Evolutionary conservation across 2,329 filamentous ascomycete genomes (phyloP), one percentile per base, ranked within the genome.

Genomic region (Chrysosporium keratinophilum): DNA sequence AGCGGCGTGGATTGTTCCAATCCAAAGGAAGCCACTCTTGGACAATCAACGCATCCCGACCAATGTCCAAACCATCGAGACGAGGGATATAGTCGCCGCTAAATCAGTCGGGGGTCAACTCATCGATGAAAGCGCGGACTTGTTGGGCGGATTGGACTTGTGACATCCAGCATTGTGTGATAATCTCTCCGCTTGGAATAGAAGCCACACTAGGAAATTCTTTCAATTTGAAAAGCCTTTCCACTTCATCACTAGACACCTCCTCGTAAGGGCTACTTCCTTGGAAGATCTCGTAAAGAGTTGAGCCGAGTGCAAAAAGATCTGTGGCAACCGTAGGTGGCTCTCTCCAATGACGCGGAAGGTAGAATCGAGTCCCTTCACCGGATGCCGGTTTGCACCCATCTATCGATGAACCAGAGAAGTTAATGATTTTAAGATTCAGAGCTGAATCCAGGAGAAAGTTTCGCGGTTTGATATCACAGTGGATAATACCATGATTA

Each of bases 381-480:
- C 49, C 46, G 46, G 55, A 56, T 20, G 60, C 52, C 37, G 62
- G 53, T 52, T 57, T 50, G 12, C 60, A 58, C 6, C 63, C 61
- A 39, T 59, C 58, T 52, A 66, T 55, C 28, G 69, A 63, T 5
- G 66, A 67, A 42, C 69, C 67, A 43, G 62, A 59, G 55, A 71
- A 71, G 50, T 70, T 68, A 19, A 64, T 65, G 51, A 74, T 69
- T 51, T 63, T 62, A 53, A 72, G 61, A 55, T 67, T 56, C 17
- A 72, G 61, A 49, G 60, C 44, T 19, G 59, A 57, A 56, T 71
- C 67, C 15, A 73, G 56, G 0, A 72, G 60, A 50, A 72, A 67
- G 56, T 73, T 71, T 47, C 64, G 65, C 2, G 69, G 68, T 57
- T 67, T 65, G 31, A 73, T 60, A 57, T 74, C 69, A 59, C 64